Percentiles rank a stretch among this genome's conserved stretches.
Conservation (phyloP, 495 filamentous ascomycete species). For the Clavariopsis aquatica region DNA sequence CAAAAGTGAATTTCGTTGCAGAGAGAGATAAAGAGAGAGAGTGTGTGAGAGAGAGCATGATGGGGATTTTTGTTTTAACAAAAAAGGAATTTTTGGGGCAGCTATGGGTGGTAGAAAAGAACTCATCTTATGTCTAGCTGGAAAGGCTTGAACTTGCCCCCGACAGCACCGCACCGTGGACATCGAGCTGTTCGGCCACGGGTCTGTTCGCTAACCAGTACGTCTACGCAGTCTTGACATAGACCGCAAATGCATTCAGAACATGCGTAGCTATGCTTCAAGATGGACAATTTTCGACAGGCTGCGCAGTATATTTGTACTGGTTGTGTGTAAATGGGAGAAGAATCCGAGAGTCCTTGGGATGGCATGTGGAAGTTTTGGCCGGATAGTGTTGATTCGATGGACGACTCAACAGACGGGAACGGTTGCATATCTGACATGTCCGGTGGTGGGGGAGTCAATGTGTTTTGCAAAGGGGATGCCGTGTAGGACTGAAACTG, state of each 20-base stretch:
- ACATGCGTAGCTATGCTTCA: slow-evolving; percentile 84
- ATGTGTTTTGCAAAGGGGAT: slow-evolving; percentile 80
- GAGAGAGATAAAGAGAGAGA: too few relatives aligned
- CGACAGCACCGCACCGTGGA: slow-evolving; percentile 65
- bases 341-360: slow-evolving; percentile 51
- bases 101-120: not conserved
- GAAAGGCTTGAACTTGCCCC: slow-evolving; percentile 68
- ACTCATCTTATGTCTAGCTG: slow-evolving; percentile 63
- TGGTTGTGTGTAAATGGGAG: slow-evolving; percentile 57
- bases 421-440: slow-evolving; percentile 67
- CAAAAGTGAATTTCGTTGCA: too few relatives aligned
- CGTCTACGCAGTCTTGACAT: slow-evolving; percentile 80
- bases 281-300: slow-evolving; percentile 69
- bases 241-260: slow-evolving; percentile 93
- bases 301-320: slow-evolving; percentile 87
- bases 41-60: too few relatives aligned
- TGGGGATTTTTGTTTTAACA: too few relatives aligned
- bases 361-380: slow-evolving; percentile 67
- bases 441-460: slow-evolving; percentile 73
- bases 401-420: slow-evolving; percentile 75
- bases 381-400: slow-evolving; percentile 58
- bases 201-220: slow-evolving; percentile 61
- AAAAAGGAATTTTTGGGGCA: not conserved
- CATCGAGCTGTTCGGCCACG: slow-evolving; percentile 58
- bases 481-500: slow-evolving; percentile 72